Evolutionary conservation across 805 yeast species (phyloP), one percentile per base, ranked within the genome.

Genomic region (Torulaspora quercuum): DNA sequence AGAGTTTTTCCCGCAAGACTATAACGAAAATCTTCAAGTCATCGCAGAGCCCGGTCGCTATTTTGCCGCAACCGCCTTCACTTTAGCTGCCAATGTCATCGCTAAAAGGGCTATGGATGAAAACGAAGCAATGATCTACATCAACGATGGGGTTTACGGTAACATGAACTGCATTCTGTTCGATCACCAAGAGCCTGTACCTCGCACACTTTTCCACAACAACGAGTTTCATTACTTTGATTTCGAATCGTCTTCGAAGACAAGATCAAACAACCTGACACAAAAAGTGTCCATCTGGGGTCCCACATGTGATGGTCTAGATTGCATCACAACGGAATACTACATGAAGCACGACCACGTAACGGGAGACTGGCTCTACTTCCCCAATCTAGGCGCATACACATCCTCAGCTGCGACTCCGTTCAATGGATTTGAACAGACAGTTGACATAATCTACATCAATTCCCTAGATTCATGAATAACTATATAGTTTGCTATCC

Each of bases 281-380:
- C 52, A 60, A 45, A 60, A 59, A 28, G 81, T 74, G 35, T 84
- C 95, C 3, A 72, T 92, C 42, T 90, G 98, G 98, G 98, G 98
- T 5, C 98, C 97, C 29, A 90, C 97, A 12, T 90, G 98, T 66
- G 98, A 90, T 64, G 97, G 97, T 3, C 70, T 90, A 45, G 98
- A 90, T 61, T 82, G 95, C 60, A 76, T 90, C 40, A 60, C 82
- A 12, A 59, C 68, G 30, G 68, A 66, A 23, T 67, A 76, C 42
- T 50, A 49, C 22, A 68, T 90, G 52, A 69, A 79, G 12, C 69
- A 73, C 37, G 76, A 78, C 25, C 78, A 87, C 28, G 67, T 69
- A 13, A 81, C 83, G 27, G 97, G 97, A 6, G 97, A 90, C 60
- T 90, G 97, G 97, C 58, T 90, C 39, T 86, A 79, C 62, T 89